phyloP scores from a whole-genome alignment of 345 rosid genomes.

The Brassica cretica region DNA sequence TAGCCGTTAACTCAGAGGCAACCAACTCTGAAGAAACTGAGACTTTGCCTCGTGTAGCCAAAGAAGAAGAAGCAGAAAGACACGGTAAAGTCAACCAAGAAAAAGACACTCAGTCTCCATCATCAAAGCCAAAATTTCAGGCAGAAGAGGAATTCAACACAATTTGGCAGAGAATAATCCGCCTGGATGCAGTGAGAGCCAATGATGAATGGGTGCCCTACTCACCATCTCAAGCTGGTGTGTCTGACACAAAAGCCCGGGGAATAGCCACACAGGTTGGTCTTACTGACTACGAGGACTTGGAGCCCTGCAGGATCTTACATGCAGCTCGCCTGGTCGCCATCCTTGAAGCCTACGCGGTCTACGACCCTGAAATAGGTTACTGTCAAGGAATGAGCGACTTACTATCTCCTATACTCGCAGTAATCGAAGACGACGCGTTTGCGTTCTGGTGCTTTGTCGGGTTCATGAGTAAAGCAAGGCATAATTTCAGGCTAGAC shows the following conservation, averaged over 20 bases:
- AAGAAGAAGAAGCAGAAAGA: constrained; percentile 41
- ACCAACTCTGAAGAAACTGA: constrained; percentile 61
- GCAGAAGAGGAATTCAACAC: constrained; percentile 71
- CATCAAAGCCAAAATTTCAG: constrained; percentile 38
- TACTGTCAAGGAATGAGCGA: constrained; percentile 99
- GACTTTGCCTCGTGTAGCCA: constrained; percentile 42
- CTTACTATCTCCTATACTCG: constrained; percentile 73
- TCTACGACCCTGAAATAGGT: constrained; percentile 78
- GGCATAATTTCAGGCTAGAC: constrained; percentile 91
- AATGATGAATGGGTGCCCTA: constrained; percentile 73
- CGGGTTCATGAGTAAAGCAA: constrained; percentile 91
- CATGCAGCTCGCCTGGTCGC: constrained; percentile 88
- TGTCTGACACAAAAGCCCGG: constrained; percentile 57
- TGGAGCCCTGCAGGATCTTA: constrained; percentile 75
- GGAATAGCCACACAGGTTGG: constrained; percentile 64
- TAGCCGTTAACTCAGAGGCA: constrained; percentile 36
- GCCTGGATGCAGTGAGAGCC: constrained; percentile 88
- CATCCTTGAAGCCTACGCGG: constrained; percentile 89
- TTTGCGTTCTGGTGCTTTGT: constrained; percentile 95
- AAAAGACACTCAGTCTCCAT: constrained; percentile 38
- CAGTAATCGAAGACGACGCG: constrained; percentile 73
- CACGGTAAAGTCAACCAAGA: constrained; percentile 32
- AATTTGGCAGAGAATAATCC: constrained; percentile 88
- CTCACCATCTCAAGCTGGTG: constrained; percentile 69
- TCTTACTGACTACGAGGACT: constrained; percentile 71